Percentiles rank a stretch among this genome's conserved stretches.
Conservation (phyloP, 2,329 filamentous ascomycete species). For the Emericellopsis cladophorae region DNA sequence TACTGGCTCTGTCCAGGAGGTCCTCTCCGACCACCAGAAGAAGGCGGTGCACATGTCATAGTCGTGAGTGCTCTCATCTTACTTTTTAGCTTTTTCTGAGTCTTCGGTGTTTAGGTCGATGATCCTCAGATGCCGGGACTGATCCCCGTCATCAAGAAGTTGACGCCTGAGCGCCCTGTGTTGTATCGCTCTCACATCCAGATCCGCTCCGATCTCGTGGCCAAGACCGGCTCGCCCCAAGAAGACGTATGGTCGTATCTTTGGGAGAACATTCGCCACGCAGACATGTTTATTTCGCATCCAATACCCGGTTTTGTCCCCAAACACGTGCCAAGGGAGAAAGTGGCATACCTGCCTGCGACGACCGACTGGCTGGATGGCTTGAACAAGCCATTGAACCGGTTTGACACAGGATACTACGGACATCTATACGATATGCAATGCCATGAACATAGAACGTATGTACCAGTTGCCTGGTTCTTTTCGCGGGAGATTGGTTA, state of each 20-base stretch:
- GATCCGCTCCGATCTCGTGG: constrained; percentile 61
- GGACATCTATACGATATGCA: constrained; percentile 57
- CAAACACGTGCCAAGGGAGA: constrained; percentile 47
- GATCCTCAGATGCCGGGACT: constrained; percentile 77
- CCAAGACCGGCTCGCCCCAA: constrained; percentile 50
- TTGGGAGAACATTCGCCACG: constrained; percentile 56
- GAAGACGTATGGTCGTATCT: constrained; percentile 64
- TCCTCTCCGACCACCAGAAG: constrained; percentile 47
- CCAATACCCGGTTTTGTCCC: constrained; percentile 69
- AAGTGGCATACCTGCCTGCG: constrained; percentile 64
- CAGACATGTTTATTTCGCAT: constrained; percentile 73
- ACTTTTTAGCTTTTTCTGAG: not conserved
- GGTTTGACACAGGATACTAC: constrained; percentile 63
- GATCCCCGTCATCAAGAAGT: constrained; percentile 60
- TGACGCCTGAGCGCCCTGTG: constrained; percentile 61
- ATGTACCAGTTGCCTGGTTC: constrained; percentile 2
- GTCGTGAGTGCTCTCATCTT: constrained; percentile 30
- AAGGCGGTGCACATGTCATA: constrained; percentile 66
- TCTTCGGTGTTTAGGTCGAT: constrained; percentile 39
- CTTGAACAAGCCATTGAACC: constrained; percentile 60
- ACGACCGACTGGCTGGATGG: constrained; percentile 79
- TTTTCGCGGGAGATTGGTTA: not conserved
- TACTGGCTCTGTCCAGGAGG: constrained; percentile 63
- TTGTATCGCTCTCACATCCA: constrained; percentile 78
- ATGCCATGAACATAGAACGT: constrained; percentile 46